Percentiles rank a stretch among this genome's conserved stretches.
Conservation (phyloP, 1,284 basidiomycete genomes). For the Ceratobasidium sp. region DNA sequence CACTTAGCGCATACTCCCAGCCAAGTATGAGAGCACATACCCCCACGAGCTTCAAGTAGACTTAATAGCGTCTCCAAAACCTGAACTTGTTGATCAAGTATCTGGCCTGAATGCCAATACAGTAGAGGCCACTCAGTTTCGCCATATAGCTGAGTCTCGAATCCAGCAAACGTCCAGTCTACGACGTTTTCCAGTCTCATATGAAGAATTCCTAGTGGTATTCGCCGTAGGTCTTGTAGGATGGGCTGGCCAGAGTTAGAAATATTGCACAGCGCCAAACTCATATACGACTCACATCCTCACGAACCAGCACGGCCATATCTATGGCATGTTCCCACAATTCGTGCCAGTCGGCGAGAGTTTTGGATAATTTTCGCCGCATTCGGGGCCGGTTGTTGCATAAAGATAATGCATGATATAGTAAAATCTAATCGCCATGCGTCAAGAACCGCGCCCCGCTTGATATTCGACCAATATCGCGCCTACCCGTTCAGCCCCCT, state of each 20-base stretch:
- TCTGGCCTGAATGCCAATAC: constrained; percentile 71
- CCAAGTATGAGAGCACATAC: neutral
- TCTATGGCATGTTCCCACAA: constrained; percentile 52
- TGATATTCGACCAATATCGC: constrained; percentile 49
- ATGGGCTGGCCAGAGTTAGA: constrained; percentile 8
- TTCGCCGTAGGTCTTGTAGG: constrained; percentile 50
- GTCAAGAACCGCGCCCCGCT: constrained; percentile 43
- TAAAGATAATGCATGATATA: constrained; percentile 60
- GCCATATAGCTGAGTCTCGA: constrained; percentile 76
- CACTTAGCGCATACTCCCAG: neutral
- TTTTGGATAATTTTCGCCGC: constrained; percentile 67
- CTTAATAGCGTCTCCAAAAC: constrained; percentile 59
- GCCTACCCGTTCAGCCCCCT: constrained; percentile 33
- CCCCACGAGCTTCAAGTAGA: constrained; percentile 17
- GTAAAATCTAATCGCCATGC: constrained; percentile 43
- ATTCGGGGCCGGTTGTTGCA: constrained; percentile 74
- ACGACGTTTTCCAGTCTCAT: constrained; percentile 67
- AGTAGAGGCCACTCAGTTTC: constrained; percentile 70
- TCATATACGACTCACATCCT: constrained; percentile 25
- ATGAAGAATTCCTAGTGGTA: constrained; percentile 58
- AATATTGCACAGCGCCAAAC: constrained; percentile 34
- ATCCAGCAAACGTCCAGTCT: constrained; percentile 75
- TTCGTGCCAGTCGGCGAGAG: constrained; percentile 66
- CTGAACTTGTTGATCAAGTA: constrained; percentile 62
- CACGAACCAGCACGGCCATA: constrained; percentile 39